Conservation (phyloP, 345 rosid species). For the Sisymbrium irio region DNA sequence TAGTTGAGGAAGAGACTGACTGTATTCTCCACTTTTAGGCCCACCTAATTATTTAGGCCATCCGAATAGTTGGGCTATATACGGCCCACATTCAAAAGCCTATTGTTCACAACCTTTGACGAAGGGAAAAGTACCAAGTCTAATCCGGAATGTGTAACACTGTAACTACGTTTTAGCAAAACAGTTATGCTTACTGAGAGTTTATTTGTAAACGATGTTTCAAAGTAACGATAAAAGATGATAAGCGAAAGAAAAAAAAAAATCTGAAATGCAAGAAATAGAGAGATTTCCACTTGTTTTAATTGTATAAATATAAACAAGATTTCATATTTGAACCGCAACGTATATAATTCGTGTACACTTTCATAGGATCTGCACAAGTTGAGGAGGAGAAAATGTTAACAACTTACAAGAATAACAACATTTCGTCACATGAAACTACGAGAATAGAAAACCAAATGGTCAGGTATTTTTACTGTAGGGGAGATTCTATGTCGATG, state of each 20-base stretch:
- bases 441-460: not conserved
- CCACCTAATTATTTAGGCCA: not conserved
- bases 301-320: not conserved
- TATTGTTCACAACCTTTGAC: not conserved
- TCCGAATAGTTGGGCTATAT: not conserved
- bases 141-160: too few relatives aligned
- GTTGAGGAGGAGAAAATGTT: not conserved
- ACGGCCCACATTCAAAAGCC: not conserved
- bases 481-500: constrained; percentile 17
- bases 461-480: not conserved
- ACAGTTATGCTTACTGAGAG: not conserved
- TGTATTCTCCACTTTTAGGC: not conserved
- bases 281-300: too few relatives aligned
- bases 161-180: too few relatives aligned
- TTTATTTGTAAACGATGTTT: not conserved
- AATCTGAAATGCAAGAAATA: too few relatives aligned
- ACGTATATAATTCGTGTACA: not conserved
- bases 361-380: not conserved
- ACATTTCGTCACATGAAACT: not conserved
- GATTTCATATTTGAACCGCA: not conserved
- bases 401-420: constrained; percentile 2
- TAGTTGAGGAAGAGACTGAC: not conserved
- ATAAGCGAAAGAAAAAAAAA: too few relatives aligned
- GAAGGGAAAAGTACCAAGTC: not conserved
- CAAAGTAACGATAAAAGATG: too few relatives aligned